Conservation (phyloP, 148 eudicot species). For the Gaultheria prostrata region DNA sequence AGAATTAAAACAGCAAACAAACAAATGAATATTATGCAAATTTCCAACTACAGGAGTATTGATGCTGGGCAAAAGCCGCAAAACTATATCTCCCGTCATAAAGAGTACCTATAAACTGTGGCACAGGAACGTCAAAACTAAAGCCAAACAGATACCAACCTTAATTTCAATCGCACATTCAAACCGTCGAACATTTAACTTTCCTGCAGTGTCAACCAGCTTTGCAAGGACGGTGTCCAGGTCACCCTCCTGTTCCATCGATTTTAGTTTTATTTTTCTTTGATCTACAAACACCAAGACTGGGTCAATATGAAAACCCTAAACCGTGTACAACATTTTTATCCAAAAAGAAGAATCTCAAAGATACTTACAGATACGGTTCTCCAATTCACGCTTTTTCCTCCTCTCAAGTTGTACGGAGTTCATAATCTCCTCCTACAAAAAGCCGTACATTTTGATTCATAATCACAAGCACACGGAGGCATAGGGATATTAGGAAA, state of each 20-base stretch:
- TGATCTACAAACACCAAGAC: constrained; percentile 38
- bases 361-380: constrained; percentile 62
- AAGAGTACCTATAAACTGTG: neutral
- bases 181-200: constrained; percentile 51
- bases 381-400: neutral
- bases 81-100: constrained; percentile 9
- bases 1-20: neutral
- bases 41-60: neutral
- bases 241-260: constrained; percentile 60
- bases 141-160: constrained; percentile 34
- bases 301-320: constrained; percentile 5
- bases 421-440: too few species aligned
- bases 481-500: neutral
- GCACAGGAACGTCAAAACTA: neutral
- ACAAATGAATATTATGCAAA: neutral
- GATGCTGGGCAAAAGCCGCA: neutral
- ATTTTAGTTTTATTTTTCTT: constrained; percentile 43
- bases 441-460: neutral
- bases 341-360: neutral
- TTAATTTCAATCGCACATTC: constrained; percentile 57
- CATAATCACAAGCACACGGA: neutral
- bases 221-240: constrained; percentile 46
- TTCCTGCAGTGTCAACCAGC: constrained; percentile 50
- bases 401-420: too few species aligned
- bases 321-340: neutral